Percentiles rank a stretch among this genome's conserved stretches.
Conservation (phyloP, 2,329 filamentous ascomycete species). For the Diaporthe caulivora region DNA sequence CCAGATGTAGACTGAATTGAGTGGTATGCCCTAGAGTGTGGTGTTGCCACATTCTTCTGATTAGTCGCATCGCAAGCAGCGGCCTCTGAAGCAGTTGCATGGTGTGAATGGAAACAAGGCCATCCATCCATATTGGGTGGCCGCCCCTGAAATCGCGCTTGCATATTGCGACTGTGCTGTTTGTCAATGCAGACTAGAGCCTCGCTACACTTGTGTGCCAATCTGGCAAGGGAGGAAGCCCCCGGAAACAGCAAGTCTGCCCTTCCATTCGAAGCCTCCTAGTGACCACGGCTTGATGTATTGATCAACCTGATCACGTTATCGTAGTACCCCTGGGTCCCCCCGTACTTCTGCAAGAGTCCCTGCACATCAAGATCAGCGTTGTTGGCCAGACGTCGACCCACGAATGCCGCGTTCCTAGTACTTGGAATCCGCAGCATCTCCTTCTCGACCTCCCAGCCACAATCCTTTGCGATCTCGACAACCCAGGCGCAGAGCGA, state of each 20-base stretch:
- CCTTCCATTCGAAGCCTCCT: background rate
- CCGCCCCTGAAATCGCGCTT: background rate
- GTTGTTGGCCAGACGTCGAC: slow-evolving; percentile 59
- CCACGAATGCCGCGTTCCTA: slow-evolving; percentile 85
- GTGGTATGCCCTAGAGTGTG: background rate
- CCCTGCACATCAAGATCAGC: slow-evolving; percentile 55
- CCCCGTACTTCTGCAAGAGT: slow-evolving; percentile 65
- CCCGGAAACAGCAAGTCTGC: background rate
- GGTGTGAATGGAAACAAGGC: too few relatives aligned
- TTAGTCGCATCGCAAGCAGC: background rate
- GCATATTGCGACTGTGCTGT: background rate
- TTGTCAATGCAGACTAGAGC: background rate
- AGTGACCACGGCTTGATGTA: slow-evolving; percentile 55
- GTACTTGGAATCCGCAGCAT: slow-evolving; percentile 93
- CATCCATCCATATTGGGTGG: background rate
- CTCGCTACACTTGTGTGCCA: background rate
- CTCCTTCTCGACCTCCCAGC: slow-evolving; percentile 84
- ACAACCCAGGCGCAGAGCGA: slow-evolving; percentile 85
- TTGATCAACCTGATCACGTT: slow-evolving; percentile 73
- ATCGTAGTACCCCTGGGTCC: slow-evolving; percentile 69
- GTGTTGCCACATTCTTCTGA: background rate
- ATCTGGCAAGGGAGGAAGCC: background rate
- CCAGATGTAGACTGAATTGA: slow-evolving; percentile 68
- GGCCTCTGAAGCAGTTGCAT: too few relatives aligned
- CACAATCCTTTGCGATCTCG: slow-evolving; percentile 76